Evolutionary conservation across 306 rosid genomes (phyloP), one percentile per base, ranked within the genome.

Genomic region (Sechiopsis laciniata): DNA sequence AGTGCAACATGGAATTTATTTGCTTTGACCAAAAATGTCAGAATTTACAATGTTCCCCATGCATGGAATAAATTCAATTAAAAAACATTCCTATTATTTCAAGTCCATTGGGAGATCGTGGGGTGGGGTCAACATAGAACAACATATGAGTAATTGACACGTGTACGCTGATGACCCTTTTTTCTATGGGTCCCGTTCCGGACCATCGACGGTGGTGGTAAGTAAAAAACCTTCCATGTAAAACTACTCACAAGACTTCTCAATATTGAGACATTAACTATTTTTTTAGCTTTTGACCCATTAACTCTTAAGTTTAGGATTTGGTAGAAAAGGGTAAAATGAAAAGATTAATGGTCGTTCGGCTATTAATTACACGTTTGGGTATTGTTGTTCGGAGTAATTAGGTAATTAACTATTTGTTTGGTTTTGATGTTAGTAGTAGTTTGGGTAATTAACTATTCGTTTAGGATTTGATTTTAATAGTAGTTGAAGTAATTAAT

Each of bases 21-120:
- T 65, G 4, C 53, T 40, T 65, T 66, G 72, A 66, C 72, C 72
- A 42, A 45, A 10, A 42, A 45, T 66, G 32, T 66, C 72, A 66
- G 72, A 40, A 45, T 11, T 42, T 66, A 66, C 51, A 32, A 65
- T 17, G 29, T 65, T 40, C 53, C 71, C 68, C 50, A 62, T 65
- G 29, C 53, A 65, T 10, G 10, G 29, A 62, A 15, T 62, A 15
- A 62, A 62, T 62, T 62, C 22, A 7, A 37, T 37, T 15, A 7
- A 63, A 35, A 63, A 22, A 37, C 37, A 63, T 35, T 9, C 24
- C 55, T 42, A 66, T 66, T 19, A 66, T 66, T 66, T 17, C 4
- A 15, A 17, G 2, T 2, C 53, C 10, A 11, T 8, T 21, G 63
- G 35, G 63, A 48, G 15, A 48, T 48, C 5, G 12, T 48, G 63